Evolutionary conservation across 2,329 filamentous ascomycete species (phyloP).

Genomic region (Nectriaceae sp.): DNA sequence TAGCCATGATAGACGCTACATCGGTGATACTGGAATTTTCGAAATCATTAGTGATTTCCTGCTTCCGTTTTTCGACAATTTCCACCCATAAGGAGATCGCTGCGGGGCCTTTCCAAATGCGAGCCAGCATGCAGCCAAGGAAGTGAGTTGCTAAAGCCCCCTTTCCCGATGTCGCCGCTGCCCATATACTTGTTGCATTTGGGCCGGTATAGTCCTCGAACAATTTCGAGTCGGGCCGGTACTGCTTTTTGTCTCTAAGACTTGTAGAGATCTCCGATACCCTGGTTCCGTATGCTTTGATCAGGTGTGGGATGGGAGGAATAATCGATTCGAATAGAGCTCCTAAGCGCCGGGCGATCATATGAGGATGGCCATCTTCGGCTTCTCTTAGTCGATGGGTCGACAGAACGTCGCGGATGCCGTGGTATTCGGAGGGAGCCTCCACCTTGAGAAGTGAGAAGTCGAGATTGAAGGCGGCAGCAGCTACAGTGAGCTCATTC

Average conservation of each 20-base stretch:
- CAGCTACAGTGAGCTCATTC: conserved; percentile 1
- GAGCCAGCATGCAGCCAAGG: conserved; percentile 23
- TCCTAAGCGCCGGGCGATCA: conserved; percentile 27
- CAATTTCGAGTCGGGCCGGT: conserved; percentile 2
- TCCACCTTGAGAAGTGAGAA: conserved; percentile 43
- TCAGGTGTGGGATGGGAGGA: conserved; percentile 29
- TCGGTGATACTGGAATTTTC: neutral
- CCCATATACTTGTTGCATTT: conserved; percentile 38
- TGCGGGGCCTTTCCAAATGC: conserved; percentile 5
- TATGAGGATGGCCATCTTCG: neutral
- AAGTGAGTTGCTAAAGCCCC: conserved; percentile 27
- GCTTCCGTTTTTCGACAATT: conserved; percentile 21
- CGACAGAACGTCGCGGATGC: neutral
- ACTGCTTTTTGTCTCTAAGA: neutral
- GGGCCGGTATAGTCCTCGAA: conserved; percentile 27
- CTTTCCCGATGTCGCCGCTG: conserved; percentile 36
- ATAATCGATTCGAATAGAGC: conserved; percentile 39
- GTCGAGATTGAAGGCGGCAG: conserved; percentile 38
- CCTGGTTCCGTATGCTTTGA: conserved; percentile 37
- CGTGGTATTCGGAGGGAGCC: conserved; percentile 37
- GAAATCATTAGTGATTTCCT: conserved; percentile 5
- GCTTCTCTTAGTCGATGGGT: neutral
- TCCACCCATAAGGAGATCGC: conserved; percentile 33
- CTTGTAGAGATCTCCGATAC: conserved; percentile 29
- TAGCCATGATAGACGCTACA: conserved; percentile 1